Evolutionary conservation across 495 filamentous ascomycete species (phyloP), one percentile per base, ranked within the genome.

Genomic region (Cladorrhinum samala): DNA sequence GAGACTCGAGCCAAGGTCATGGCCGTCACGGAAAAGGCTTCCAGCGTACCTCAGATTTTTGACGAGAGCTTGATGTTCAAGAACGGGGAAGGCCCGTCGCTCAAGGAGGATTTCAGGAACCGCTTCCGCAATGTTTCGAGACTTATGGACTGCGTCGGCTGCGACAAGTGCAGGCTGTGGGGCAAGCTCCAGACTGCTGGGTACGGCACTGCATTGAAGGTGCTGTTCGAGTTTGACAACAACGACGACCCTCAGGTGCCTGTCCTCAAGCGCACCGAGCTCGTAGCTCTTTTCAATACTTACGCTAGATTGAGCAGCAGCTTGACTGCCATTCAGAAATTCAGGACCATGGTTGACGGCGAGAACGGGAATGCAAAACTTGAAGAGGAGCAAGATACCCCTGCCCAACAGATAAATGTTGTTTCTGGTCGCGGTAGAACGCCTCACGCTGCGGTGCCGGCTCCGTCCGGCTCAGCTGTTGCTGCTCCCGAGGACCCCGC

Each of bases 111-210:
- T 65, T 98, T 98, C 79, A 86, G 89, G 59, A 92, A 94, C 65
- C 88, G 93, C 13, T 97, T 98, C 80, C 81, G 93, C 58, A 98
- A 98, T 58, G 89, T 98, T 49, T 91, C 86, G 58, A 82, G 93
- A 18, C 73, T 97, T 60, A 98, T 98, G 93, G 93, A 98, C 71
- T 98, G 93, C 68, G 93, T 97, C 14, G 93, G 93, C 18, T 98
- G 93, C 70, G 93, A 98, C 73, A 98, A 98, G 72, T 98, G 93
- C 72, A 83, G 93, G 14, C 82, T 98, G 2, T 98, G 93, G 94
- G 93, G 93, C 46, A 98, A 97, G 69, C 69, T 98, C n/a, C 93
- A 98, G 67, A 93, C 90, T 5, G 87, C 86, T 17, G 93, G 93
- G 14, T 97, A 96, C 63, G 94, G 93, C 30, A 91, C 93, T 1